phyloP scores from a whole-genome alignment of 208 protist species.

The Trypanosoma cruzi region DNA sequence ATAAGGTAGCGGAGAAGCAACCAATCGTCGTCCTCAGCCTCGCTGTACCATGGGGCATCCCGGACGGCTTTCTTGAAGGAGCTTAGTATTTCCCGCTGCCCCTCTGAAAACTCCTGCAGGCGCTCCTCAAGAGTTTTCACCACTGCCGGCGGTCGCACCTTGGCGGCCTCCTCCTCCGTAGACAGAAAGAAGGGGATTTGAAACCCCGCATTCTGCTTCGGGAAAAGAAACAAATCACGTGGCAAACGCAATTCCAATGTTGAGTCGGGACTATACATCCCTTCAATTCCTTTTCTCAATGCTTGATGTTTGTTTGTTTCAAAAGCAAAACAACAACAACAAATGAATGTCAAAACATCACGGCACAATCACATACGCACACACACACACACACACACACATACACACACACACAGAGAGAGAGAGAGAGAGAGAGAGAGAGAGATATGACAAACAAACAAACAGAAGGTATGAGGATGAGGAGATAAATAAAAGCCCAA shows the following conservation, averaged over 20 bases:
- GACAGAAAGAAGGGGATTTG: constrained; percentile 81
- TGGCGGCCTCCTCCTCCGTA: constrained; percentile 49
- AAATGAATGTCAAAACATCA: neutral
- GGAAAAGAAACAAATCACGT: constrained; percentile 67
- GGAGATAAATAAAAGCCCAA: too few species aligned
- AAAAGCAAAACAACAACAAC: neutral
- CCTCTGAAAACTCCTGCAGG: constrained; percentile 44
- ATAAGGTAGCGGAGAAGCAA: constrained; percentile 68
- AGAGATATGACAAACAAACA: neutral
- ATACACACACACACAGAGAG: too few species aligned
- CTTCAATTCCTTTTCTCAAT: neutral
- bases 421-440: neutral
- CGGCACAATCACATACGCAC: neutral
- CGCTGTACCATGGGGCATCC: constrained; percentile 58
- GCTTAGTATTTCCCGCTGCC: constrained; percentile 37
- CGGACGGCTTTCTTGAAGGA: constrained; percentile 48
- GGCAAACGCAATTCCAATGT: constrained; percentile 41
- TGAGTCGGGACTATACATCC: neutral
- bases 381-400: neutral
- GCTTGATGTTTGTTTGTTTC: neutral
- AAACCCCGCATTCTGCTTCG: constrained; percentile 73
- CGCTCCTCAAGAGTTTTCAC: constrained; percentile 82
- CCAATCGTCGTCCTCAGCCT: constrained; percentile 61
- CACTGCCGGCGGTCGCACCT: constrained; percentile 67
- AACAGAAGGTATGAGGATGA: too few species aligned